phyloP scores from a whole-genome alignment of 1,284 basidiomycete species.

The Cerrena zonata region DNA sequence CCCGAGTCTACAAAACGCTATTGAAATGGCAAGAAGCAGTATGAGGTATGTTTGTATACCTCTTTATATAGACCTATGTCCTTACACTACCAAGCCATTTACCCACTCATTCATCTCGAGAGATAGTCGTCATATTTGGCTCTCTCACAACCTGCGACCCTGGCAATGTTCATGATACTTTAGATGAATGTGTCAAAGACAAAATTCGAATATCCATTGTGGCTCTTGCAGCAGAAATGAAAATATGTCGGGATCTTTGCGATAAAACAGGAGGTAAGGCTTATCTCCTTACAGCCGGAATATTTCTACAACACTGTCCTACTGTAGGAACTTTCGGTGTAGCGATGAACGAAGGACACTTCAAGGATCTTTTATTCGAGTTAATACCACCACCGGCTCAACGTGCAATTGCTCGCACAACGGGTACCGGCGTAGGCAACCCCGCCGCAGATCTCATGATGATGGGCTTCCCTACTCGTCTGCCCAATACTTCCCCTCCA shows the following conservation, averaged over 20 bases:
- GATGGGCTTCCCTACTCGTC: slow-evolving; percentile 94
- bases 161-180: slow-evolving; percentile 90
- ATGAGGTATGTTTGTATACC: slow-evolving; percentile 62
- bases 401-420: slow-evolving; percentile 51
- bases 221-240: slow-evolving; percentile 92
- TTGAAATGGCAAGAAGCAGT: slow-evolving; percentile 88
- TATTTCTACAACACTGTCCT: background rate
- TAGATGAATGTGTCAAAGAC: slow-evolving; percentile 74
- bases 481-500: slow-evolving; percentile 78
- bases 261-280: slow-evolving; percentile 79
- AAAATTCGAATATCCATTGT: slow-evolving; percentile 90
- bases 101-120: slow-evolving; percentile 90
- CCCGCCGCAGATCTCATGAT: slow-evolving; percentile 88
- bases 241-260: slow-evolving; percentile 87
- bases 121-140: slow-evolving; percentile 90
- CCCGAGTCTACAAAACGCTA: slow-evolving; percentile 91
- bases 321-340: slow-evolving; percentile 83
- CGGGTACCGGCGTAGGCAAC: slow-evolving; percentile 43
- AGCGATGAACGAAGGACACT: slow-evolving; percentile 94
- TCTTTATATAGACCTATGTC: background rate
- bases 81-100: slow-evolving; percentile 61
- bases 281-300: background rate
- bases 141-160: slow-evolving; percentile 96
- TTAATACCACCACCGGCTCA: slow-evolving; percentile 92
- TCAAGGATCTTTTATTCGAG: slow-evolving; percentile 91